Base-by-base conservation (phyloP, 2,329 filamentous ascomycete genomes). In the Trichoderma sp. region DNA sequence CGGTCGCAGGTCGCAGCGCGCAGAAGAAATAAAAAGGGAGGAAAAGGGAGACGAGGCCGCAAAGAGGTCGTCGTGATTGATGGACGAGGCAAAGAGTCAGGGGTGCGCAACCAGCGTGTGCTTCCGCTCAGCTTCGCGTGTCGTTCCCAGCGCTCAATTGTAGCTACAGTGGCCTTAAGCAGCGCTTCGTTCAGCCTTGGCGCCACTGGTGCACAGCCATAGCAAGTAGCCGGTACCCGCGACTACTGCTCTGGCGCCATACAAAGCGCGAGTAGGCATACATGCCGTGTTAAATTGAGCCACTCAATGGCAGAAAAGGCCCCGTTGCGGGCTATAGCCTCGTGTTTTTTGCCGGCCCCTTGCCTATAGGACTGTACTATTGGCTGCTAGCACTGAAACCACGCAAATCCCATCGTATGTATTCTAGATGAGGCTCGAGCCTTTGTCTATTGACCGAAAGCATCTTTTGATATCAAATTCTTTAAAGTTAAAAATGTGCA, bases 131-230 rank as follows among this genome's bases (percentile, higher is more conserved):
- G 68, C 68, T 69, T 56, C 61, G 56, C 68, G 60, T 59, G 39
- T 39, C 67, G 68, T 30, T 51, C 43, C 61, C 73, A 73, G 75
- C 78, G 74, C 18, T 43, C 39, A n/a, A 43, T 76, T 79, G 77
- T 79, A 79, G 77, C 77, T 79, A 78, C 77, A 79, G 77, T 79
- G 78, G 78, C 78, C 78, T 79, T 71, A 78, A 77, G 74, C 46
- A n/a, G 63, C 37, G 63, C 24, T n/a, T n/a, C 43, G 30, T 52
- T 55, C 65, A 59, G 55, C 55, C 65, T 68, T 59, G 56, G 46
- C 65, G 65, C 65, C 65, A 68, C 65, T n/a, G 43, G 11, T 69
- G 67, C 67, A 69, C 67, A 43, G 67, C 67, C 67, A 69, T 69
- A 37, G 16, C 13, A 39, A 14, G 65, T 60, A 43, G 46, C 37